Conservation (phyloP, 1,284 basidiomycete genomes). For the Irpex lacteus region DNA sequence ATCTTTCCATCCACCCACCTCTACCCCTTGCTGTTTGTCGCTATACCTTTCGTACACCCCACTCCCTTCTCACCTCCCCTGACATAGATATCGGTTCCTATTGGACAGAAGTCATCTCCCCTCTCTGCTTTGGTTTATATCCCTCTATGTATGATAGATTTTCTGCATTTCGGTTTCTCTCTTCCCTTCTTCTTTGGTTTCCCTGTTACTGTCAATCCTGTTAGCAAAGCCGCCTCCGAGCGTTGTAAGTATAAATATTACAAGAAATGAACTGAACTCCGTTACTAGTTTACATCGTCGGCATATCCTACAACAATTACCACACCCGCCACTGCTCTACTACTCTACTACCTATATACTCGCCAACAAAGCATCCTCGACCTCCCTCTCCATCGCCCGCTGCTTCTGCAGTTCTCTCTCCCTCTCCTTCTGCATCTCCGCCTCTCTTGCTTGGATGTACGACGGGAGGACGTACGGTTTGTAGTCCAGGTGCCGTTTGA, state of each 20-base stretch:
- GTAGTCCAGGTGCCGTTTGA: conserved; percentile 84
- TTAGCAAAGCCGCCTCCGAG: background rate
- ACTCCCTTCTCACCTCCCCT: no score
- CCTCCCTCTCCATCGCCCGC: conserved; percentile 38
- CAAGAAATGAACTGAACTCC: background rate
- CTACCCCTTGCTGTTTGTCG: background rate
- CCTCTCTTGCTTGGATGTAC: conserved; percentile 68
- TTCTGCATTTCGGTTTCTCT: background rate
- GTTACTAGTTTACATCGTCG: background rate
- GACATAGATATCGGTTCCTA: background rate
- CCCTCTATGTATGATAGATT: background rate
- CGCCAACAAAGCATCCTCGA: conserved; percentile 59
- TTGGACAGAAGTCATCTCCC: background rate
- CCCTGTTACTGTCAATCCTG: background rate
- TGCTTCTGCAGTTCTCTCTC: conserved; percentile 47
- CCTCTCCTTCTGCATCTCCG: conserved; percentile 63
- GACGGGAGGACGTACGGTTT: conserved; percentile 64
- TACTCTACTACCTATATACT: conserved; percentile 31
- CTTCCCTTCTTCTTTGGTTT: background rate
- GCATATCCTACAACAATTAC: background rate
- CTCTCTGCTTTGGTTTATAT: background rate
- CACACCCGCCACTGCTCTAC: background rate
- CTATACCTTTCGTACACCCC: background rate
- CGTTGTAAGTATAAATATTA: conserved; percentile 4
- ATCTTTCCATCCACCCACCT: background rate